Evolutionary conservation across 169 alveolate species (phyloP).

Genomic region (Toxoplasma gondii): DNA sequence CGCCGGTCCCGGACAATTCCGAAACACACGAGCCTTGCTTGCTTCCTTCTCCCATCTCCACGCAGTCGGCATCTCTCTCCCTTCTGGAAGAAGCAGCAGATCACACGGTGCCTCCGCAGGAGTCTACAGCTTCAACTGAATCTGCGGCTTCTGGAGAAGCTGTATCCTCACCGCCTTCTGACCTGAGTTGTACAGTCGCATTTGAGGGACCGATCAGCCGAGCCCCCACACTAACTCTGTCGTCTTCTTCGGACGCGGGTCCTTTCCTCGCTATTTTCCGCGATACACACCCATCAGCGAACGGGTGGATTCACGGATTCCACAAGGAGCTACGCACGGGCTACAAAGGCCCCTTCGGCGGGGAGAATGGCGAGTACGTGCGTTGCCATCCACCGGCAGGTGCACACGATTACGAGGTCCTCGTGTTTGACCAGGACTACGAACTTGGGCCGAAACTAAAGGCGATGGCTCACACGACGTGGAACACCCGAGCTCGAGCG

Average conservation of each 20-base stretch:
- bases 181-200: background rate
- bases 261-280: background rate
- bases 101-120: too few relatives aligned
- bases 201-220: slow-evolving; percentile 4
- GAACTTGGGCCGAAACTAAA: background rate
- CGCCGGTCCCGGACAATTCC: too few relatives aligned
- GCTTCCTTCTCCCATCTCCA: too few relatives aligned
- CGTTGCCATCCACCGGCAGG: background rate
- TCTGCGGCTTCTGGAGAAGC: too few relatives aligned
- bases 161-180: background rate
- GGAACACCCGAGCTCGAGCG: background rate
- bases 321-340: background rate
- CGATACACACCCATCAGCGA: background rate
- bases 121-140: too few relatives aligned
- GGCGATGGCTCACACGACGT: background rate
- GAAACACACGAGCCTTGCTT: too few relatives aligned
- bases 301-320: slow-evolving; percentile 36
- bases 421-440: slow-evolving; percentile 4
- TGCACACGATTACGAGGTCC: background rate
- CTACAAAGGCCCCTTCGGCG: slow-evolving; percentile 16
- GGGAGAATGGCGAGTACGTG: slow-evolving; percentile 20
- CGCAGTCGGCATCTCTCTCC: too few relatives aligned
- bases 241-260: background rate
- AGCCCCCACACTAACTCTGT: background rate
- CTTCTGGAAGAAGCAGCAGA: too few relatives aligned